A percentile compares a stretch with the other conserved stretches of the same genome.
phyloP scores from a whole-genome alignment of 176 grass and related monocot genomes.

The Hyparrhenia diplandra region DNA sequence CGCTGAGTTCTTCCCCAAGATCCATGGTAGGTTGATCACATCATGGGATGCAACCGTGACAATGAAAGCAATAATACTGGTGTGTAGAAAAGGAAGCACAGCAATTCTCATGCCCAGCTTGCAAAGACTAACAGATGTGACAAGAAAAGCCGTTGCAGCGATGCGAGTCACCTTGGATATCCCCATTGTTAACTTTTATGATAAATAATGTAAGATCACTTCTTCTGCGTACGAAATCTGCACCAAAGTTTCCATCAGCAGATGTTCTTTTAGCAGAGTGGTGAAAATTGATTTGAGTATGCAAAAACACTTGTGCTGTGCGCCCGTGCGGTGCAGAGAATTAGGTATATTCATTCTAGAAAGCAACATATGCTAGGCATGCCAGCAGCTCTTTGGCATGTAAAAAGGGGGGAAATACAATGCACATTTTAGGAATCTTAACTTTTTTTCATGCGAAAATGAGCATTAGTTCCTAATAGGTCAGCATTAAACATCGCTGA shows the following conservation, averaged over 20 bases:
- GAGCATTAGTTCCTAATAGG: not conserved
- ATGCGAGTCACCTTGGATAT: constrained; percentile 62
- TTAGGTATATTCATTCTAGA: not conserved
- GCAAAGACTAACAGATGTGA: constrained; percentile 36
- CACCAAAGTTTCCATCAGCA: constrained; percentile 2
- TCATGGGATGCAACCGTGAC: constrained; percentile 70
- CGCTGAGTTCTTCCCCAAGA: constrained; percentile 70
- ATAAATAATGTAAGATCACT: not conserved
- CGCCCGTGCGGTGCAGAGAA: no score
- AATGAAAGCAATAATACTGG: constrained; percentile 44
- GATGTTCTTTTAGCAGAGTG: not conserved
- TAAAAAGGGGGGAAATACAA: not conserved
- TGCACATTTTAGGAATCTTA: not conserved
- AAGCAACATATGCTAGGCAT: not conserved
- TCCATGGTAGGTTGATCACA: constrained; percentile 65
- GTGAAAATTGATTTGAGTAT: not conserved
- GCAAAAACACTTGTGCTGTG: not conserved
- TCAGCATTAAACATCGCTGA: not conserved
- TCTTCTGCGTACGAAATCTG: not conserved
- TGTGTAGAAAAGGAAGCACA: constrained; percentile 40
- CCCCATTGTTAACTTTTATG: constrained; percentile 33
- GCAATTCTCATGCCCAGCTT: constrained; percentile 23
- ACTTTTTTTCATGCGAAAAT: not conserved
- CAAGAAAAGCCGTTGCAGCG: constrained; percentile 41
- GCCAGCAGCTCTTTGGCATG: not conserved